Base-by-base conservation (phyloP, 495 filamentous ascomycete genomes). In the Xeromyces bisporus region DNA sequence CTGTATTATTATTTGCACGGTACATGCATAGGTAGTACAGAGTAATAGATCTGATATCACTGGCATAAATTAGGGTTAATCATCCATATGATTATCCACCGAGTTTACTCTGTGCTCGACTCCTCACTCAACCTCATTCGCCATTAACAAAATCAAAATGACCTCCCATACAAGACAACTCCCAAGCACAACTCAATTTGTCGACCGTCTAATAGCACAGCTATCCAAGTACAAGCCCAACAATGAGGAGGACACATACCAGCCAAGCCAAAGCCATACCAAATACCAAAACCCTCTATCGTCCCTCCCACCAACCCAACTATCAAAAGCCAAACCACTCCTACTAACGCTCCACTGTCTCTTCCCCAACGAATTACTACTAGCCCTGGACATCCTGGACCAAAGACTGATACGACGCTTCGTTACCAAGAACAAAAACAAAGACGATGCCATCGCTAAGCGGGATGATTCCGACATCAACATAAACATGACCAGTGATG, bases 331-430 rank as follows among this genome's bases (percentile, higher is more conserved):
- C 2, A 66, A 62, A 35, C 49, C 58, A 17, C 26, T 66, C 11
- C 43, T 73, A 34, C 38, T 69, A 17, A 66, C 65, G 7, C 52
- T 73, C 10, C 68, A 71, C 46, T 66, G 56, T 27, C 47, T 73
- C 3, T 62, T 70, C 26, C 67, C 68, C 1, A 62, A 60, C 33
- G 61, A 62, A 15, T 44, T 73, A 12, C 69, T 92, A 0, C 77
- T 80, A 2, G 80, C 83, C 0, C 64, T 93, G 1, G 83, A 92
- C 42, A 62, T 92, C 1, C 63, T 93, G 3, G 85, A 93, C 44
- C 64, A 84, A 7, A 50, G 63, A 5, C 59, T 83, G 0, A 73
- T 89, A 9, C 71, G 55, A 14, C 55, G 51, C 0, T 45, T 64
- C 17, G 14, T 20, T 15, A 24, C 48, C n/a, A n/a, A n/a, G 5